Evolutionary conservation across 2,329 filamentous ascomycete genomes (phyloP).

Genomic region (Didymella arachidicola): DNA sequence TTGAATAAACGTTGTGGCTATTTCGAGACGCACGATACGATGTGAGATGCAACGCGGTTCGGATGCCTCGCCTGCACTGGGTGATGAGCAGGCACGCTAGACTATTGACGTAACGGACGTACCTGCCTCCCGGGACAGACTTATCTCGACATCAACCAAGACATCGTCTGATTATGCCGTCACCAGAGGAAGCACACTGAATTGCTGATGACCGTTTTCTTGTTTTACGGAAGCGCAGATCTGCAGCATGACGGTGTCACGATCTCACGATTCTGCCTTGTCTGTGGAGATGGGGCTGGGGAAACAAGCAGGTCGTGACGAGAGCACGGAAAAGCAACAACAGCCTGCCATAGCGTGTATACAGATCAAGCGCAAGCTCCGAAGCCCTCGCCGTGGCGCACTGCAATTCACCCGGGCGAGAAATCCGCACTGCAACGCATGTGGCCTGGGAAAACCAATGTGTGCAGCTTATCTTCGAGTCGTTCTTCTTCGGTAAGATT

Average conservation of each 20-base stretch:
- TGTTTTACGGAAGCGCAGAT: slow-evolving; percentile 14
- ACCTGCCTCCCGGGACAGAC: slow-evolving; percentile 28
- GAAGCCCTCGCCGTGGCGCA: slow-evolving; percentile 11
- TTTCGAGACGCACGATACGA: slow-evolving; percentile 12
- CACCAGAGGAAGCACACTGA: slow-evolving; percentile 20
- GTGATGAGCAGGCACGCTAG: slow-evolving; percentile 10
- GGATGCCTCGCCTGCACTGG: slow-evolving; percentile 9
- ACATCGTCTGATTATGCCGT: slow-evolving; percentile 24
- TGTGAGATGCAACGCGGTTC: slow-evolving; percentile 14
- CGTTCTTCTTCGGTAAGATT: not conserved
- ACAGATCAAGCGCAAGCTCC: slow-evolving; percentile 20
- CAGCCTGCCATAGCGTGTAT: slow-evolving; percentile 14
- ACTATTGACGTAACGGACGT: slow-evolving; percentile 23
- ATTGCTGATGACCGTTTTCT: slow-evolving; percentile 11
- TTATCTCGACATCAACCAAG: slow-evolving; percentile 26
- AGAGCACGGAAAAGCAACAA: slow-evolving; percentile 16
- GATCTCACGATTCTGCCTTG: slow-evolving; percentile 17
- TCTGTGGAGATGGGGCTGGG: slow-evolving; percentile 11
- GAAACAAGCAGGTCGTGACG: slow-evolving; percentile 11
- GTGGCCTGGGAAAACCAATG: not conserved
- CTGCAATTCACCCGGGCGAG: slow-evolving; percentile 13
- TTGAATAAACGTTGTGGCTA: slow-evolving; percentile 4
- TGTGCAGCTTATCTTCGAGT: slow-evolving; percentile 1
- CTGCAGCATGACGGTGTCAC: slow-evolving; percentile 14
- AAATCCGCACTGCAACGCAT: slow-evolving; percentile 1